These are phyloP conservation scores for Sugiyamaella sp. DNA, from an alignment of 1,139 yeast species.

Conservation along the genomic window DNA sequence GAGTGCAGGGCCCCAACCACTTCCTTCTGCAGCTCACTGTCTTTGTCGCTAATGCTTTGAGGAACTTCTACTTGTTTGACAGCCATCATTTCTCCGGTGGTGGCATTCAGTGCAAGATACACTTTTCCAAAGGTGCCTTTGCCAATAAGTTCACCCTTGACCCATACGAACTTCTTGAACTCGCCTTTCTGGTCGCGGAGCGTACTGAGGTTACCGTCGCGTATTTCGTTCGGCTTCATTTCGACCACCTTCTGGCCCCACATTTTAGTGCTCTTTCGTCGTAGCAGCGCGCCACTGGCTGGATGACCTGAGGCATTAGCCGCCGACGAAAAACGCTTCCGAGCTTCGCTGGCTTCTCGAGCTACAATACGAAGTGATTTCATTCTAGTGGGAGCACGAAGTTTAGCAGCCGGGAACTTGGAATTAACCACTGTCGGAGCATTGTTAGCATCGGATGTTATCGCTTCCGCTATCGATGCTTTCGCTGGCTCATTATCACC, in stretches of 20 bases:
- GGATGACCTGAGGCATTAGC: constrained; percentile 16
- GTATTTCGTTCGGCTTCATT: constrained; percentile 74
- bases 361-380: constrained; percentile 92
- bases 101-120: constrained; percentile 86
- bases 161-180: constrained; percentile 92
- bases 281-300: constrained; percentile 45
- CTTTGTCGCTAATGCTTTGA: constrained; percentile 49
- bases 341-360: constrained; percentile 76
- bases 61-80: constrained; percentile 91
- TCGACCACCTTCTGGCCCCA: constrained; percentile 97
- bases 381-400: constrained; percentile 51
- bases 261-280: constrained; percentile 87
- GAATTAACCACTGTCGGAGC: not conserved
- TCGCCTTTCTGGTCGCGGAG: constrained; percentile 66
- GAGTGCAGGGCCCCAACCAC: constrained; percentile 83
- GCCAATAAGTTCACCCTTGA: constrained; percentile 95
- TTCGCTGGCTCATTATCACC: too few species aligned
- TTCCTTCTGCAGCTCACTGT: constrained; percentile 50
- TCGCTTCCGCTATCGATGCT: constrained; percentile 3
- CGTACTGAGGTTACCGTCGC: constrained; percentile 58
- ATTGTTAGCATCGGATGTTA: not conserved
- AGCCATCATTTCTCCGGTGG: constrained; percentile 98
- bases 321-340: constrained; percentile 44
- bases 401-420: constrained; percentile 11
- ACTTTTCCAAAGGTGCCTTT: constrained; percentile 98